Base-by-base conservation (phyloP, 805 yeast genomes). In the Brettanomyces nanus region DNA sequence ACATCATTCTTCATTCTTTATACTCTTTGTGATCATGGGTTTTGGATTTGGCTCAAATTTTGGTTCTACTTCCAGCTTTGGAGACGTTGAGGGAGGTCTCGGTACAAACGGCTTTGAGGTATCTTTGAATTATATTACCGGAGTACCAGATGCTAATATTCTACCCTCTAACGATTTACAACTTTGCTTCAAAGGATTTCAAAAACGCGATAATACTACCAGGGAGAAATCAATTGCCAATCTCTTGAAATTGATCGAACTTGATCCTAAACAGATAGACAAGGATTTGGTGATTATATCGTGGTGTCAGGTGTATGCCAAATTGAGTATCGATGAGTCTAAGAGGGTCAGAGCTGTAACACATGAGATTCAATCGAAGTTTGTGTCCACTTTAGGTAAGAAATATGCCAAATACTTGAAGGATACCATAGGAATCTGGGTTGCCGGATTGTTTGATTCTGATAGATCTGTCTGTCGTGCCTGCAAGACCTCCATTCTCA, bases 261-360 rank as follows among this genome's bases (percentile, higher is more conserved):
- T 49, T 11, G 41, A 54, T 23, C 42, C 48, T 4, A 42, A 45
- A 1, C 48, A 56, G 2, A 35, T 64, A 13, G 52, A 65, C n/a
- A 79, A 80, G 44, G 83, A 78, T 37, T 48, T 73, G 19, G 69
- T 71, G 15, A 56, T 71, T n/a, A 68, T 66, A 36, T 71, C 77
- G 27, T 85, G 85, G 95, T 68, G 85, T 33, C 95, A 86, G 56
- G 46, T 85, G 17, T 90, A 85, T 51, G 81, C 96, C 0, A 85
- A 86, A 51, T 61, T 89, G 21, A 69, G 92, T 2, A 66, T 81
- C 5, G 92, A 84, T 43, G 75, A 73, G 38, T 77, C 89, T 3
- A 75, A 80, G 45, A 60, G 62, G 11, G 83, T 86, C 1, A 68
- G 97, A 40, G 40, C 61, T 6, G 52, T 67, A 15, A 56, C 86